phyloP scores from a whole-genome alignment of 108 stramenopile genomes.

The Licmophora abbreviata region DNA sequence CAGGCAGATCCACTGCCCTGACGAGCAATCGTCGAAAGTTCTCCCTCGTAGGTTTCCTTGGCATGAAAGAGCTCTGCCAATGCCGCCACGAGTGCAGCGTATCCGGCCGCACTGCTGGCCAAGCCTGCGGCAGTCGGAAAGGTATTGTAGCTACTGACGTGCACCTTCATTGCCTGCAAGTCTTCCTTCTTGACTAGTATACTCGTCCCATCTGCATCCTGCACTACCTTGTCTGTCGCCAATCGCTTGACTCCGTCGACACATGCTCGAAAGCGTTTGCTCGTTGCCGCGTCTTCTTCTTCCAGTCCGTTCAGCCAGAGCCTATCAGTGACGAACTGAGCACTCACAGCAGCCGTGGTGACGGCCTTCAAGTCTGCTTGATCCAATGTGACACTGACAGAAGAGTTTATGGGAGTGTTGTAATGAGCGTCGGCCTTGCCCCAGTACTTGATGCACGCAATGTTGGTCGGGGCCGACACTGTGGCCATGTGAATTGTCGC shows the following conservation, averaged over 20 bases:
- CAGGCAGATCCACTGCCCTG: slow-evolving; percentile 93
- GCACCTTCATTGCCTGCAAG: slow-evolving; percentile 64
- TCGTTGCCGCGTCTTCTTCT: slow-evolving; percentile 39
- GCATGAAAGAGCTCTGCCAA: slow-evolving; percentile 74
- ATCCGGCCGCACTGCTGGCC: slow-evolving; percentile 90
- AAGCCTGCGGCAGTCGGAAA: slow-evolving; percentile 97
- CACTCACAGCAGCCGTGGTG: slow-evolving; percentile 83
- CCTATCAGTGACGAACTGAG: slow-evolving; percentile 64
- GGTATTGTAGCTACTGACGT: slow-evolving; percentile 88
- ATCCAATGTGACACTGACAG: slow-evolving; percentile 85
- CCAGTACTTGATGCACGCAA: slow-evolving; percentile 98
- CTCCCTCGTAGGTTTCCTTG: slow-evolving; percentile 65
- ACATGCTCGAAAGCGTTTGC: slow-evolving; percentile 72
- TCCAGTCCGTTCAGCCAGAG: slow-evolving; percentile 95
- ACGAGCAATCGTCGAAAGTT: slow-evolving; percentile 90
- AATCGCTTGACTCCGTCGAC: slow-evolving; percentile 58
- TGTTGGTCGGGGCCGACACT: slow-evolving; percentile 91
- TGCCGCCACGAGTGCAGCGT: slow-evolving; percentile 89
- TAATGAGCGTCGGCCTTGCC: slow-evolving; percentile 84
- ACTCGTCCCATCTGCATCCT: slow-evolving; percentile 23
- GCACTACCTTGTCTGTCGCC: slow-evolving; percentile 40
- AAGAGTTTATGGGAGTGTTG: slow-evolving; percentile 95
- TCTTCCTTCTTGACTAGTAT: slow-evolving; percentile 61
- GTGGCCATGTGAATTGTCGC: slow-evolving; percentile 66
- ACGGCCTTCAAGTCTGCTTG: slow-evolving; percentile 89